Percentiles rank a stretch among this genome's conserved stretches.
phyloP scores from a whole-genome alignment of 768 basidiomycete genomes.

The Pleurotus tuber-regium region DNA sequence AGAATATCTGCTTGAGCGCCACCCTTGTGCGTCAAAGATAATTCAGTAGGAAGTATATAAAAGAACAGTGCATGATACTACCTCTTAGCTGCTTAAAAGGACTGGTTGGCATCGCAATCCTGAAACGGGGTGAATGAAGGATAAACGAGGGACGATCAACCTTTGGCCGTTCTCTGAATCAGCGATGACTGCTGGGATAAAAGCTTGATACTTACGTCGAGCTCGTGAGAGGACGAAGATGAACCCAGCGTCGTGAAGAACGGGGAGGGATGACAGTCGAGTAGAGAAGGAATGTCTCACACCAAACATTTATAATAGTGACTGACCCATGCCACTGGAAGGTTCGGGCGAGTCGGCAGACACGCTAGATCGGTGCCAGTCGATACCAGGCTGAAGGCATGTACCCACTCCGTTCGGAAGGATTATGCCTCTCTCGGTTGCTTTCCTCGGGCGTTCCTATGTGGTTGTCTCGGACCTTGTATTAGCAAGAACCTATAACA shows the following conservation, averaged over 20 bases:
- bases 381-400: background rate
- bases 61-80: background rate
- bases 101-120: constrained; percentile 1
- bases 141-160: constrained; percentile 18
- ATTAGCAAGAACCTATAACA: background rate
- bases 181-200: background rate
- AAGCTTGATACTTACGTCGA: constrained; percentile 16
- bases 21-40: constrained; percentile 1
- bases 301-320: constrained; percentile 6
- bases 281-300: constrained; percentile 6
- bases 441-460: background rate
- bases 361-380: constrained; percentile 3
- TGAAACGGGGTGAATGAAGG: background rate
- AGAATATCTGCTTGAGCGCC: background rate
- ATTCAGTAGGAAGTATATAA: background rate
- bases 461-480: background rate
- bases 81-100: background rate
- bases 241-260: constrained; percentile 11
- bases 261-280: constrained; percentile 6
- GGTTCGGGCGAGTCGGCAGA: constrained; percentile 9
- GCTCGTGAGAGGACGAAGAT: constrained; percentile 11
- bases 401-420: constrained; percentile 10
- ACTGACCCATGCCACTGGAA: constrained; percentile 7
- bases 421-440: constrained; percentile 8
- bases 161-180: constrained; percentile 5